Base-by-base conservation (phyloP, 139 green algal genomes). In the Micractinium conductrix region DNA sequence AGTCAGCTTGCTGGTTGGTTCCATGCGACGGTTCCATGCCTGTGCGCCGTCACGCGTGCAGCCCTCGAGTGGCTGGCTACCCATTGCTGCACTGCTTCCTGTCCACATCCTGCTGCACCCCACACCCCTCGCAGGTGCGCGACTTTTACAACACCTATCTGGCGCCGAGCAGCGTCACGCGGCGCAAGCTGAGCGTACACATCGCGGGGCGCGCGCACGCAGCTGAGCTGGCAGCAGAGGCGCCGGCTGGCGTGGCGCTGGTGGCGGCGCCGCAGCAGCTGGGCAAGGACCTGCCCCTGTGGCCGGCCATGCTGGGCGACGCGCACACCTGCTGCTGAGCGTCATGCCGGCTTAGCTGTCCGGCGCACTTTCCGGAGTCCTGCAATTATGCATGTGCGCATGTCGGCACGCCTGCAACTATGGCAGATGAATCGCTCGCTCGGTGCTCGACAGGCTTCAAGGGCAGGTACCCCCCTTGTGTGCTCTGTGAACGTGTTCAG, bases 101-200 rank as follows among this genome's bases (percentile, higher is more conserved):
- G n/a, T n/a, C n/a, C n/a, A n/a, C n/a, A n/a, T n/a, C n/a, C 62
- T 40, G 19, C 10, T 38, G 19, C 62, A 24, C 37, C 37, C n/a
- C n/a, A 44, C 12, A 5, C 1, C 35, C 9, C 26, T 10, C 24
- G 7, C 78, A 84, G 43, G 74, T 88, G 40, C 43, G 75, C 28
- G 85, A 62, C 14, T 91, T 86, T 50, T 95, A 85, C 33, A 19
- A 8, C 30, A 38, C 65, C 2, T 62, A 83, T 70, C 58, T 95
- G 2, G 38, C 45, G 12, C 86, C 90, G 17, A 24, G 35, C 22
- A 71, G 55, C 26, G 12, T 58, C 7, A 26, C 28, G 7, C 85
- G 89, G 1, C 86, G 89, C 68, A 88, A 88, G 68, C 80, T 95
- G 33, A 71, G 78, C 37, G 71, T 94, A 22, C 91, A 94, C 80